Conservation (phyloP, 768 basidiomycete genomes). For the Tubosaeta sp. region DNA sequence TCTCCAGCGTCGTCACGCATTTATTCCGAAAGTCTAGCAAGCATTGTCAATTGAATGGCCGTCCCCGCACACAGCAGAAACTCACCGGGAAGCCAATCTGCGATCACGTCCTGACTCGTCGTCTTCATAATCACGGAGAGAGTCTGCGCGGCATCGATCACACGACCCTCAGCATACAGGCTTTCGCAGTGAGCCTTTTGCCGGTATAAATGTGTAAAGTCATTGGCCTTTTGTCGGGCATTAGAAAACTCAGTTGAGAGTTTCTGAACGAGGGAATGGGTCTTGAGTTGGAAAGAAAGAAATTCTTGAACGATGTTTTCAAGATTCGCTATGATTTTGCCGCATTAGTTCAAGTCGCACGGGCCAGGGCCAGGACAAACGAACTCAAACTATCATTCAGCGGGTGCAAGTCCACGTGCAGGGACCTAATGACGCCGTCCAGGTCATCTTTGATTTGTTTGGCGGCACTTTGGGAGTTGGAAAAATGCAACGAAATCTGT, state of each 20-base stretch:
- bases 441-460: neutral
- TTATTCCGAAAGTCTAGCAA: neutral
- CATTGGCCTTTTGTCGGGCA: neutral
- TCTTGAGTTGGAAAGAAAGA: neutral
- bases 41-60: neutral
- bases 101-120: neutral
- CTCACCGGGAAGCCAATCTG: conserved; percentile 3
- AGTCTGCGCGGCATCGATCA: neutral
- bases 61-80: neutral
- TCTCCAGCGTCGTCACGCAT: neutral
- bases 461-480: neutral
- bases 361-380: neutral
- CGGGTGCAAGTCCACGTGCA: neutral
- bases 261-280: neutral
- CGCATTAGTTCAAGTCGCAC: too few relatives aligned
- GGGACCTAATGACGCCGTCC: neutral
- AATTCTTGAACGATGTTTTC: neutral
- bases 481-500: neutral
- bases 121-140: neutral
- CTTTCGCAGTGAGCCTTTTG: conserved; percentile 7
- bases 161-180: neutral
- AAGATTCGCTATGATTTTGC: neutral
- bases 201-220: neutral
- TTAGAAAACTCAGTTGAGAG: neutral
- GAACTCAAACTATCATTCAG: neutral